These are phyloP conservation scores for Ophiosphaerella korrae DNA, from an alignment of 2,329 filamentous ascomycete species.

Conservation along the genomic window DNA sequence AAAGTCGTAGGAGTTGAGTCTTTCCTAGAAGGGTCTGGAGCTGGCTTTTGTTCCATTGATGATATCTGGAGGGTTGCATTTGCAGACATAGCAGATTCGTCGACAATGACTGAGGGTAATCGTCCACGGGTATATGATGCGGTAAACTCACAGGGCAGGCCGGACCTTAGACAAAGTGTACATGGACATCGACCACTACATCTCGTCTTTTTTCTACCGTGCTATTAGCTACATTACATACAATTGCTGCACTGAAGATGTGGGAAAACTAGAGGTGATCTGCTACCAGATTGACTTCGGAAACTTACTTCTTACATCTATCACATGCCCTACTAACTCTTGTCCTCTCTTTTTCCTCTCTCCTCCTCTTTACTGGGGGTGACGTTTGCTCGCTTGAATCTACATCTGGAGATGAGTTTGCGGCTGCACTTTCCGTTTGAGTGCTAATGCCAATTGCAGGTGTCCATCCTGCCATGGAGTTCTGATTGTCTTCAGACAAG, in stretches of 20 bases:
- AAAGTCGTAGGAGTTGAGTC: slow-evolving; percentile 19
- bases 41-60: slow-evolving; percentile 15
- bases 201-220: slow-evolving; percentile 43
- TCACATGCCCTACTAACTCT: slow-evolving; percentile 57
- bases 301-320: slow-evolving; percentile 54
- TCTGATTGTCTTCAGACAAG: too few relatives aligned
- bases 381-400: slow-evolving; percentile 24
- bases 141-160: slow-evolving; percentile 54
- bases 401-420: slow-evolving; percentile 20
- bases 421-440: slow-evolving; percentile 12
- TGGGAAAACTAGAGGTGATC: background rate
- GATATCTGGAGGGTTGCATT: slow-evolving; percentile 21
- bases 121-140: slow-evolving; percentile 57
- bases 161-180: slow-evolving; percentile 36
- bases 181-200: slow-evolving; percentile 46
- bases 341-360: slow-evolving; percentile 44
- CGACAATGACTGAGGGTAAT: slow-evolving; percentile 48
- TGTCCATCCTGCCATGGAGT: slow-evolving; percentile 7
- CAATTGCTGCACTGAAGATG: background rate
- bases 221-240: slow-evolving; percentile 12
- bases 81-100: slow-evolving; percentile 34
- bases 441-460: slow-evolving; percentile 15
- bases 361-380: slow-evolving; percentile 38
- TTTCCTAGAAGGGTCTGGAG: slow-evolving; percentile 12
- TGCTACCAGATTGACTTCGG: background rate